A percentile compares a stretch with the other conserved stretches of the same genome.
These are phyloP conservation scores for Fusarium floridanum DNA, from an alignment of 2,329 filamentous ascomycete species.

Conservation along the genomic window DNA sequence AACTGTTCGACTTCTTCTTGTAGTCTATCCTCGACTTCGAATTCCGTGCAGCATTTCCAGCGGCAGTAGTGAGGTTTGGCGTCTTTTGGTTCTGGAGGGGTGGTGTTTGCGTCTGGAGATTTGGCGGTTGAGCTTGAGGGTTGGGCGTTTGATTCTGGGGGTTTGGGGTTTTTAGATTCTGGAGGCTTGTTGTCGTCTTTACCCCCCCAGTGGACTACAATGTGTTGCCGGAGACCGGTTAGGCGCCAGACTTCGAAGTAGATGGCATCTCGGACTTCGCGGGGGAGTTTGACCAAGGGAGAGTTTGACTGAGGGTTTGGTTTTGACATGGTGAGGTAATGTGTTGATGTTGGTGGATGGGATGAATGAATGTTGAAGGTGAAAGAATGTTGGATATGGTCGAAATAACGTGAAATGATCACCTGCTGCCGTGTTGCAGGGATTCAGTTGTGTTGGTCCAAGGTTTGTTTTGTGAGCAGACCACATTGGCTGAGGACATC, in stretches of 20 bases:
- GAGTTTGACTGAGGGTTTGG: constrained; percentile 16
- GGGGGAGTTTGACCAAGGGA: constrained; percentile 13
- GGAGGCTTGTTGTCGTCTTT: no score
- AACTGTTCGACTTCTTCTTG: not conserved
- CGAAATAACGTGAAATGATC: not conserved
- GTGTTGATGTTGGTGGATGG: not conserved
- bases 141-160: no score
- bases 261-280: constrained; percentile 28
- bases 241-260: constrained; percentile 30
- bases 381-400: not conserved
- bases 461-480: not conserved
- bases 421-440: not conserved
- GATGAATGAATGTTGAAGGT: not conserved
- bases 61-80: constrained; percentile 20
- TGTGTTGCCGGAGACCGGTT: constrained; percentile 23
- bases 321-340: not conserved
- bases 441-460: not conserved
- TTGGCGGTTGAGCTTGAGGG: no score
- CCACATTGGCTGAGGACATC: not conserved
- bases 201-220: constrained; percentile 15
- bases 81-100: not conserved
- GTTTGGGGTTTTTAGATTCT: no score
- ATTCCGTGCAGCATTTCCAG: constrained; percentile 23
- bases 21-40: constrained; percentile 2
- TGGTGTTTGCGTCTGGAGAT: no score